Conservation (phyloP, 345 rosid species). For the Turnera subulata region DNA sequence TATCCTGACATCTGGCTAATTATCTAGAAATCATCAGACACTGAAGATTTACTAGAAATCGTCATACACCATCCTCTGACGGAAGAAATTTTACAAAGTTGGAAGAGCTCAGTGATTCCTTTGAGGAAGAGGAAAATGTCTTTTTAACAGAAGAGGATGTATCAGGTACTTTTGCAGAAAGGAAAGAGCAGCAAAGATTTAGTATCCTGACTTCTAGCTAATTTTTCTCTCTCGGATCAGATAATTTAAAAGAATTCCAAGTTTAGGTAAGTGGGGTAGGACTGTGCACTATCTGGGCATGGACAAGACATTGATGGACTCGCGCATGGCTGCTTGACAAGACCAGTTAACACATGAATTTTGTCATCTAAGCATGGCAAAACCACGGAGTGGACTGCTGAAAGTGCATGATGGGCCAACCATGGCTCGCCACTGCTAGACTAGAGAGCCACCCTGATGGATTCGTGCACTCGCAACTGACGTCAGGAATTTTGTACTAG, state of each 20-base stretch:
- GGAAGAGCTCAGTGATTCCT: conserved; percentile 34
- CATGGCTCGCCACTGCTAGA: background rate
- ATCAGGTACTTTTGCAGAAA: conserved; percentile 38
- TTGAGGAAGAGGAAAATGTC: conserved; percentile 13
- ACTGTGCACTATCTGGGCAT: too few species aligned
- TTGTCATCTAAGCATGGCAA: background rate
- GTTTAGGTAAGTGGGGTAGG: too few species aligned
- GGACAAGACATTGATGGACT: background rate
- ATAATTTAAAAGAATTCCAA: too few species aligned
- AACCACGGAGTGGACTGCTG: background rate
- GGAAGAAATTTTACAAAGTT: conserved; percentile 49
- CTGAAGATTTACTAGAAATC: too few species aligned
- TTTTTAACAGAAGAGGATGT: conserved; percentile 36
- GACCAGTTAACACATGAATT: background rate
- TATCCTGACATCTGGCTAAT: too few species aligned
- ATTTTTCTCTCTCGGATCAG: too few species aligned
- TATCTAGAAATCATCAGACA: too few species aligned
- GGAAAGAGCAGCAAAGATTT: conserved; percentile 55
- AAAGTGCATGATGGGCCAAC: background rate
- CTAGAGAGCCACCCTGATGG: background rate
- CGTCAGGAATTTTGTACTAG: too few species aligned
- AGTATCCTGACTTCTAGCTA: too few species aligned
- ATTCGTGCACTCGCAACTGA: too few species aligned
- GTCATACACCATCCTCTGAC: conserved; percentile 64
- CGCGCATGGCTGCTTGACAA: background rate